Conservation (phyloP, 805 yeast species). For the Starmera quercuum region DNA sequence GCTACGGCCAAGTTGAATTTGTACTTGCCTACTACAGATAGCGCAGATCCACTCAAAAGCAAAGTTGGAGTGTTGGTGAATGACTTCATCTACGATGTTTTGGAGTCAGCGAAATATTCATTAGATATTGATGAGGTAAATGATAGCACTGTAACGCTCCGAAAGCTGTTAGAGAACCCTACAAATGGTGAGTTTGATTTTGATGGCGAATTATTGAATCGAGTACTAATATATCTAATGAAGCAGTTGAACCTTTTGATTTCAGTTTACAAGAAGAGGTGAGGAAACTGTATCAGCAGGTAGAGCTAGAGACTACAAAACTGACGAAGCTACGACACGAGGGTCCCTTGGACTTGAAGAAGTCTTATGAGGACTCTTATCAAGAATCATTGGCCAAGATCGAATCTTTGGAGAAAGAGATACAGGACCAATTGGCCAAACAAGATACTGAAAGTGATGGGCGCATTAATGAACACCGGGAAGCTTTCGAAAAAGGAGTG, state of each 20-base stretch:
- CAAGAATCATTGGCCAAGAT: slow-evolving; percentile 16
- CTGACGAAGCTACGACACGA: slow-evolving; percentile 48
- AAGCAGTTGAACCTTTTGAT: slow-evolving; percentile 65
- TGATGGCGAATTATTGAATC: slow-evolving; percentile 7
- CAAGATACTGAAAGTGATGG: too few species aligned
- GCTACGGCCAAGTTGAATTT: slow-evolving; percentile 38
- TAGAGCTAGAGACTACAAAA: slow-evolving; percentile 55
- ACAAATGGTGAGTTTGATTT: slow-evolving; percentile 9
- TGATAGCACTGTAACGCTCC: slow-evolving; percentile 17
- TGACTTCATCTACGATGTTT: slow-evolving; percentile 40
- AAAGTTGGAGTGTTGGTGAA: slow-evolving; percentile 36
- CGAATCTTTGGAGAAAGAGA: slow-evolving; percentile 1
- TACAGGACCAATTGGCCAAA: too few species aligned
- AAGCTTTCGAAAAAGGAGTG: too few species aligned
- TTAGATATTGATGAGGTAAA: slow-evolving; percentile 50
- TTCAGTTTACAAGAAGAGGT: slow-evolving; percentile 51
- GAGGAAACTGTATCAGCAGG: slow-evolving; percentile 45
- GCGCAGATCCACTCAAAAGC: slow-evolving; percentile 36
- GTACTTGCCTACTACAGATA: slow-evolving; percentile 34
- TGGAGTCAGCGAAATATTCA: slow-evolving; percentile 50
- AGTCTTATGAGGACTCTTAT: slow-evolving; percentile 28
- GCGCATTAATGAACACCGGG: too few species aligned
- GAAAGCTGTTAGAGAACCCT: slow-evolving; percentile 14
- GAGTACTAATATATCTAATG: slow-evolving; percentile 14
- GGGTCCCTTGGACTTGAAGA: slow-evolving; percentile 36